Conservation (phyloP, 306 rosid species). For the cucumber (Cucumis sativus) region DNA sequence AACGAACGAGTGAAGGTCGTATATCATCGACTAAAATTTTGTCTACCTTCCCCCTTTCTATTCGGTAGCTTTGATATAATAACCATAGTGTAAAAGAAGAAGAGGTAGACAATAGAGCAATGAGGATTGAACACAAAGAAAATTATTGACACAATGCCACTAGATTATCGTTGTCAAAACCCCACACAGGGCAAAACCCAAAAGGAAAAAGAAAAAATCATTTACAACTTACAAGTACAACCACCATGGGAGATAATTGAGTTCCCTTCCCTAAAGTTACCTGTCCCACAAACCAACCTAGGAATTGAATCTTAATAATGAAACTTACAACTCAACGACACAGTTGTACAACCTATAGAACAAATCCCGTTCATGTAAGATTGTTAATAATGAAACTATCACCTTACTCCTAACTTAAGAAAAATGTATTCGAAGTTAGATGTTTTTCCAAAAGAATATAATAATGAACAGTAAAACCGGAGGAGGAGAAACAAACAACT, state of each 20-base stretch:
- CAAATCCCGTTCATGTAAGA: no score
- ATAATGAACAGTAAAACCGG: neutral
- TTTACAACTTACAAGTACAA: conserved; percentile 4
- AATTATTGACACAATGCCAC: neutral
- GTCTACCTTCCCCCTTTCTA: no score
- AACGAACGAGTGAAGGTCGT: no score
- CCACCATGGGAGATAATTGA: neutral
- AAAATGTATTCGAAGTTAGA: neutral
- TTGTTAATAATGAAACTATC: neutral
- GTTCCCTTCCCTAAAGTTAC: conserved; percentile 1
- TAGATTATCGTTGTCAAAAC: neutral
- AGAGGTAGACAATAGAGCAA: neutral
- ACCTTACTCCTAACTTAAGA: neutral
- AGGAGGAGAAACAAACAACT: neutral
- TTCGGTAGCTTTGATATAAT: neutral
- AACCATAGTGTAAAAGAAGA: neutral
- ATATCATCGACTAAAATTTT: no score
- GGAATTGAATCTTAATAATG: neutral
- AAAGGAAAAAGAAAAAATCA: neutral
- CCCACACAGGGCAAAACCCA: neutral
- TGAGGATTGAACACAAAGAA: neutral
- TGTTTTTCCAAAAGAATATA: neutral
- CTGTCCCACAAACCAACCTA: conserved; percentile 7
- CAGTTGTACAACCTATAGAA: no score
- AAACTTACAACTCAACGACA: neutral